Percentiles rank a stretch among this genome's conserved stretches.
phyloP scores from a whole-genome alignment of 352 stramenopile species.

The Thraustotheca clavata region DNA sequence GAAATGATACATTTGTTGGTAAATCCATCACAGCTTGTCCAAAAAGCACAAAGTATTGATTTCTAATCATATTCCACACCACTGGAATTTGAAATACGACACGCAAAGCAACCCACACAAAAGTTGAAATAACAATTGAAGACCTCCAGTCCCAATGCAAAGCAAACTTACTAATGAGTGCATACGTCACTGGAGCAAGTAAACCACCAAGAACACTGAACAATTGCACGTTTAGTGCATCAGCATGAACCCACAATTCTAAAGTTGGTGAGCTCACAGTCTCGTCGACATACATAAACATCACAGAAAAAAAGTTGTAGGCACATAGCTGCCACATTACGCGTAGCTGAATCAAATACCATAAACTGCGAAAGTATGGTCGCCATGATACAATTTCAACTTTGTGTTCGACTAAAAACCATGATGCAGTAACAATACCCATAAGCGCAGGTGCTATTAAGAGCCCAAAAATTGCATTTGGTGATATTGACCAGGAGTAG shows the following conservation, averaged over 20 bases:
- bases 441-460: constrained; percentile 31
- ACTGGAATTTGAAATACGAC: constrained; percentile 42
- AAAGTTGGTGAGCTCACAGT: constrained; percentile 36
- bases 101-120: constrained; percentile 33
- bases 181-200: constrained; percentile 36
- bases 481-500: constrained; percentile 45
- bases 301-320: constrained; percentile 52
- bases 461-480: constrained; percentile 6
- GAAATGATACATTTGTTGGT: constrained; percentile 38
- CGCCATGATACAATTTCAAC: constrained; percentile 16
- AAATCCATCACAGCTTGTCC: constrained; percentile 41
- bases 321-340: constrained; percentile 51
- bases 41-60: constrained; percentile 53
- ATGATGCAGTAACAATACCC: constrained; percentile 30
- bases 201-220: constrained; percentile 44
- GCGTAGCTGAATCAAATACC: constrained; percentile 44
- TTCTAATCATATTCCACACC: constrained; percentile 38
- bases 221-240: constrained; percentile 47
- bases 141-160: constrained; percentile 49
- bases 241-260: constrained; percentile 60
- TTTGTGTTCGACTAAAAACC: constrained; percentile 28
- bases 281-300: constrained; percentile 57
- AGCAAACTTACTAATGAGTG: constrained; percentile 33
- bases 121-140: constrained; percentile 33
- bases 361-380: constrained; percentile 39